Conservation (phyloP, 306 rosid genomes). For the Oxytropis ochrocephala region DNA sequence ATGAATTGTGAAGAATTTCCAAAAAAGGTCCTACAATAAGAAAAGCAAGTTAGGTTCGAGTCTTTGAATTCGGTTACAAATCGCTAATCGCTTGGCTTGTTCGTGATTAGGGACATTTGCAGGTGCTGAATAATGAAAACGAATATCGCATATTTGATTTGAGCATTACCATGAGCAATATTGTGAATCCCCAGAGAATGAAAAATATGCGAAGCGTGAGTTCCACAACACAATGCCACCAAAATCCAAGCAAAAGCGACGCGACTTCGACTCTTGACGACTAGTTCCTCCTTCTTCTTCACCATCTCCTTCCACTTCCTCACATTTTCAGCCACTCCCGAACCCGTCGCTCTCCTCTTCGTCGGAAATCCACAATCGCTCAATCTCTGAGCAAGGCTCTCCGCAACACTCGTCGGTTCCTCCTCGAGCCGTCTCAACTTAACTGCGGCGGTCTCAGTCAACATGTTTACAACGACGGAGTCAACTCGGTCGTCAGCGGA, state of each 20-base stretch:
- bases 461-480: constrained; percentile 84
- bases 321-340: constrained; percentile 82
- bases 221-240: constrained; percentile 91
- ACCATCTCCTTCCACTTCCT: constrained; percentile 85
- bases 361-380: constrained; percentile 82
- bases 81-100: not conserved
- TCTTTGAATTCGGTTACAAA: not conserved
- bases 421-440: constrained; percentile 34
- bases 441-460: constrained; percentile 97
- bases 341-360: constrained; percentile 55
- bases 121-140: not conserved
- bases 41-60: not conserved
- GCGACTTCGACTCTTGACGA: constrained; percentile 64
- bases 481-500: constrained; percentile 78
- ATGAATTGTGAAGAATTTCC: constrained; percentile 81
- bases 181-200: constrained; percentile 79
- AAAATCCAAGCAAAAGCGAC: constrained; percentile 92
- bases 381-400: constrained; percentile 60
- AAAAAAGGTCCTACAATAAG: constrained; percentile 42
- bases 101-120: not conserved
- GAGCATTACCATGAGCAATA: constrained; percentile 62
- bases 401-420: constrained; percentile 40
- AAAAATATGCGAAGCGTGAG: constrained; percentile 83
- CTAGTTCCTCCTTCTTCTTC: constrained; percentile 69
- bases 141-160: not conserved